Evolutionary conservation across 257 asterid species (phyloP), one percentile per base, ranked within the genome.

Genomic region (Ballota nigra): DNA sequence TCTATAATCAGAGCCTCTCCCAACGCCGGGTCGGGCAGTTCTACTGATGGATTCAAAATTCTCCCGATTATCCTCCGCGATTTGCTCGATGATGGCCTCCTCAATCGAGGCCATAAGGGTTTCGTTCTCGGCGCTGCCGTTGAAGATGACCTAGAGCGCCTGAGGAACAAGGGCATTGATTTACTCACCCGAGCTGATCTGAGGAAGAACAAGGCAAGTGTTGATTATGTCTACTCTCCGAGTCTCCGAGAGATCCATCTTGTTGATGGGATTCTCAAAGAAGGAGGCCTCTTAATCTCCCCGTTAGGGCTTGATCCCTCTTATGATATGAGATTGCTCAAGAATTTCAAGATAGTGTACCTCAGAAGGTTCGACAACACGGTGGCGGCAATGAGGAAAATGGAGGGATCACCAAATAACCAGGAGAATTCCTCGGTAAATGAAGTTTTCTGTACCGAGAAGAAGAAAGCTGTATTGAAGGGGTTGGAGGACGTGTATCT

Each of bases 71-170:
- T 88, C 49, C 75, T 92, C 52, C 91, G 75, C 12, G 90, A 92
- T 78, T 80, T 92, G 86, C 58, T 74, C 34, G 91, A 85, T 11
- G 96, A 87, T 75, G 97, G 95, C 69, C 88, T 90, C 9, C 58
- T 92, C 57, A 82, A 76, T 69, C 79, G 63, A 67, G 95, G 97
- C 68, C 86, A 86, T 53, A 85, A 60, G 70, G 95, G 97, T 45
- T 77, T 85, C 19, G 38, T 90, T 15, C 40, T 83, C 59, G 81
- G 82, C 11, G 70, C 83, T 61, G 82, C 63, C n/a, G 16, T 63
- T 60, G 73, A 65, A 6, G 71, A 74, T 23, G 84, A 77, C 15
- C 24, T 13, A 66, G 82, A 75, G 28, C 74, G 82, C 58, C 63
- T 83, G 78, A 78, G 60, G 15, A 82, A 71, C 19, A 77, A 70